Evolutionary conservation across 148 eudicot genomes (phyloP).

Genomic region (Rhododendron griersonianum): DNA sequence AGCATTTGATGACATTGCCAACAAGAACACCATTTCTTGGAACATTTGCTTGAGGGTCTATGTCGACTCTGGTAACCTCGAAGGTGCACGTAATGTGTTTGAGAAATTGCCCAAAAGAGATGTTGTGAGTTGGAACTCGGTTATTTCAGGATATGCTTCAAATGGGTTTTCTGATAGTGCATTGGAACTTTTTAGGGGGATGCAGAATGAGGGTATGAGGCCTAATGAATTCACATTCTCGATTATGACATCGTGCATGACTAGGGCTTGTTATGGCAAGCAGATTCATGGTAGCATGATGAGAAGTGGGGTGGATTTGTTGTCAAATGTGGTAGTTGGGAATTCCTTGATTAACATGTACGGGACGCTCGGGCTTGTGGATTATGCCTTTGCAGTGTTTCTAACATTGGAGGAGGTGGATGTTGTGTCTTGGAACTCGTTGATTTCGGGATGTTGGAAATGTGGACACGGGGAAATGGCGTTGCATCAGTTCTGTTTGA

Average conservation of each 20-base stretch:
- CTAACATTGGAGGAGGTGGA: conserved; percentile 53
- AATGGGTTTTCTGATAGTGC: conserved; percentile 35
- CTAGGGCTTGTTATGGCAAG: conserved; percentile 36
- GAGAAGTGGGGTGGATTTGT: conserved; percentile 36
- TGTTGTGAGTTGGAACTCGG: conserved; percentile 79
- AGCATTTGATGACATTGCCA: conserved; percentile 50
- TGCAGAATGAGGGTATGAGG: conserved; percentile 41
- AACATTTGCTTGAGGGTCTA: conserved; percentile 58
- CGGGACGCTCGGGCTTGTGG: conserved; percentile 46
- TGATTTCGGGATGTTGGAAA: conserved; percentile 48
- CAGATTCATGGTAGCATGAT: conserved; percentile 58
- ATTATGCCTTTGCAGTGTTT: conserved; percentile 74
- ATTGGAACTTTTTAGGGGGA: conserved; percentile 35
- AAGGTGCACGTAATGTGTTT: conserved; percentile 47
- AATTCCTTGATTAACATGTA: conserved; percentile 76
- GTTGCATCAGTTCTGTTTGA: conserved; percentile 38
- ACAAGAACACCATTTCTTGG: conserved; percentile 63
- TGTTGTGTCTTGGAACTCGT: conserved; percentile 73
- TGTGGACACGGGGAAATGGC: conserved; percentile 38
- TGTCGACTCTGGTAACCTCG: conserved; percentile 25
- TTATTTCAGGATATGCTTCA: conserved; percentile 55
- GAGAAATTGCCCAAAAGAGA: conserved; percentile 65
- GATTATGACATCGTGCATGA: conserved; percentile 39
- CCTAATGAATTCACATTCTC: conserved; percentile 60
- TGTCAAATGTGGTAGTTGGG: conserved; percentile 52